phyloP scores from a whole-genome alignment of 2,329 filamentous ascomycete species.

The Pseudopyricularia cyperi region DNA sequence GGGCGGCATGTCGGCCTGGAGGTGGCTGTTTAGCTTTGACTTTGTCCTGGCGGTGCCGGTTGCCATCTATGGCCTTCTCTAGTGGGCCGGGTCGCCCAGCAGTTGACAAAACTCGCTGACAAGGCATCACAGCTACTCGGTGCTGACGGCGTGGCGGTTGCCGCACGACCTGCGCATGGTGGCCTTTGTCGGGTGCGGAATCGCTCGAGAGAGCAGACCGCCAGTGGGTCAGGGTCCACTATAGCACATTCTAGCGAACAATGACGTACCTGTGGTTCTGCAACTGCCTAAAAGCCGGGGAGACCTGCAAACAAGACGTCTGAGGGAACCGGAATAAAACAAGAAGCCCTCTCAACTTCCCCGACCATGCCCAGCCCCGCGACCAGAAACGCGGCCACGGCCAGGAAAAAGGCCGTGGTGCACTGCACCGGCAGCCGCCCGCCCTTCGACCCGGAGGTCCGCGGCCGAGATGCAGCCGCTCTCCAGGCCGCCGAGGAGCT shows the following conservation, averaged over 20 bases:
- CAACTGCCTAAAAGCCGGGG: too few relatives aligned
- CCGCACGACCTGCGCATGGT: conserved; percentile 23
- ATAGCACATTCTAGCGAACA: too few relatives aligned
- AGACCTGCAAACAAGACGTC: too few relatives aligned
- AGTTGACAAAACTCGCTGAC: not conserved
- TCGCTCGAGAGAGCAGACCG: too few relatives aligned
- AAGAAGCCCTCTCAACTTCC: too few relatives aligned
- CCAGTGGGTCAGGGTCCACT: too few relatives aligned
- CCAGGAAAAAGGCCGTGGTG: not conserved
- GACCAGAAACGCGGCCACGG: not conserved
- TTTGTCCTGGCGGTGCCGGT: conserved; percentile 23
- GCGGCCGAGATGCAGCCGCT: conserved; percentile 21
- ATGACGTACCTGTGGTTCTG: too few relatives aligned
- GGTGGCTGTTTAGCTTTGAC: conserved; percentile 45
- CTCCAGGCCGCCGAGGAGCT: conserved; percentile 22
- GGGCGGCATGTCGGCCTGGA: conserved; percentile 34
- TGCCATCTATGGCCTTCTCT: conserved; percentile 17
- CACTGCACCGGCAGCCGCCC: conserved; percentile 28
- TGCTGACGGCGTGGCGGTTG: conserved; percentile 23
- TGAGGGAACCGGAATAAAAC: too few relatives aligned
- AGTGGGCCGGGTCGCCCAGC: not conserved
- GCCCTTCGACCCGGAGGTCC: conserved; percentile 27
- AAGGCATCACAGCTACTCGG: conserved; percentile 8
- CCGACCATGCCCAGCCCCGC: not conserved
- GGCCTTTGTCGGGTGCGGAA: conserved; percentile 23